Evolutionary conservation across 495 filamentous ascomycete genomes (phyloP), one percentile per base, ranked within the genome.

Genomic region (Penicillium coprophilum): DNA sequence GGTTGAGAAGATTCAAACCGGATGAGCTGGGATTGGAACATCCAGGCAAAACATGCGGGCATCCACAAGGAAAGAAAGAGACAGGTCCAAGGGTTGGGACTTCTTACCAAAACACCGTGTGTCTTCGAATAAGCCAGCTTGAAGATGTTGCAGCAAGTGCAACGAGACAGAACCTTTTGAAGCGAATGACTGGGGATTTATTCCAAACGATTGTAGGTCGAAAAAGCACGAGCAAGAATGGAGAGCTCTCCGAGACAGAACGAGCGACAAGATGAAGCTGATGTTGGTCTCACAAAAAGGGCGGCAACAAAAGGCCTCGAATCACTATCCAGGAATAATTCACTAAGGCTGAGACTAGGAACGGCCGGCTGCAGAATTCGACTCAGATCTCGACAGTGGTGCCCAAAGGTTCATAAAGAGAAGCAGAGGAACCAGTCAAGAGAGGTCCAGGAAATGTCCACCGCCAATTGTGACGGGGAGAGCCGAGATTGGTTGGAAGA

Each of bases 61-160:
- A 60, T 63, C 54, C 56, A 66, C 59, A 40, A 59, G 62, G 39
- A 55, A 56, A 55, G 47, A 51, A 23, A 57, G 49, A 58, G 48
- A 58, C 57, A 65, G 58, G 61, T 45, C 50, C 31, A 48, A 59
- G 31, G 40, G 54, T 46, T 44, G 53, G 31, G 40, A 75, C 38
- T 47, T 53, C 84, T 77, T 79, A 80, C 77, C 69, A 78, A 71
- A 76, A 77, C 69, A 70, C 74, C 69, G 72, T 78, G 72, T 52
- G 70, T 69, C 69, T 72, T 78, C 70, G 75, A 79, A 66, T 77
- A 78, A 76, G 77, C 77, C 77, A 80, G 77, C 64, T 79, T 80
- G 77, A 78, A 72, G 65, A 68, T 77, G 73, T 78, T 80, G 76
- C 74, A 75, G 68, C 61, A 61, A 64, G 63, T 77, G 75, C 75